Base-by-base conservation (phyloP, 2,329 filamentous ascomycete species). In the Thermothelomyces thermophilus region DNA sequence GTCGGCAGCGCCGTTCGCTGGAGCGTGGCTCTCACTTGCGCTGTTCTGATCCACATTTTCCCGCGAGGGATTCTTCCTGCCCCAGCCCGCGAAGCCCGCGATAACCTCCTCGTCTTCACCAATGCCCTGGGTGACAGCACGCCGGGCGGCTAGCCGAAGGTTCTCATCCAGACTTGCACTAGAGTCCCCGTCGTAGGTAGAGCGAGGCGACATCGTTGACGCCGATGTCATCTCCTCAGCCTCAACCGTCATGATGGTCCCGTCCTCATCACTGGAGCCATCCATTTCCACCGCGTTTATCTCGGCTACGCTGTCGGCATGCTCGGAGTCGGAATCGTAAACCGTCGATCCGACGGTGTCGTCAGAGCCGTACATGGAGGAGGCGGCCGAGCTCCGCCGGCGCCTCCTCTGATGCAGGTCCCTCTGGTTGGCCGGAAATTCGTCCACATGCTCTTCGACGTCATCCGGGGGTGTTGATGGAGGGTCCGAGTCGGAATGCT, bases 171-270 rank as follows among this genome's bases (percentile, higher is more conserved):
- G 69, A 9, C 82, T 81, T 20, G 80, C 82, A 56, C 83, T 90
- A 6, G 86, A 87, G 16, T 80, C 80, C 16, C 79, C 83, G 24
- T 73, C 74, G 46, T 68, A 73, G 33, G 65, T 54, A 73, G 79
- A 80, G 22, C 77, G 76, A 2, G 75, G 73, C 9, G 85, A 86
- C 39, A 74, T 78, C 39, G 80, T 70, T 14, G 85, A 86, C 22
- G 80, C 83, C 28, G 80, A 80, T 1, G 85, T 89, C 55, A 84
- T 78, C 58, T 90, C 86, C 50, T 93, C 87, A 16, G 87, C 74
- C 52, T 91, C 87, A 39, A 95, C 72, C 31, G 84, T 91, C 82
- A 90, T 88, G 66, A 87, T 84, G 0, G 87, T 90, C 26, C 82
- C 85, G 56, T 84, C 83, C 37, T 87, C 84, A 40, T 72, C 74